Conservation (phyloP, 176 grass and related monocot species). For the Raddia distichophylla region DNA sequence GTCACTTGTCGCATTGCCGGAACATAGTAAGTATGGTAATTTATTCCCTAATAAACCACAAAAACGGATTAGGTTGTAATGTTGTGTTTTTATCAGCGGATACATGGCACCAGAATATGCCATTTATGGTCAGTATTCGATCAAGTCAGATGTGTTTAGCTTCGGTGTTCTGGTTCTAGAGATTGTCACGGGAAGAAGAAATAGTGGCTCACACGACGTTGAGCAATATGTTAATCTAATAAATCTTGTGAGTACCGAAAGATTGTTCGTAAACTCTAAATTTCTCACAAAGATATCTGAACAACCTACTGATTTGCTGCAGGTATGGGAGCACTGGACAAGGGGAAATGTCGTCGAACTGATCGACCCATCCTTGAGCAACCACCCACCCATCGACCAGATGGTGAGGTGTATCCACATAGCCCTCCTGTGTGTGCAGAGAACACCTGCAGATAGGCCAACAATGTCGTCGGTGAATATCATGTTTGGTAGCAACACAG, state of each 20-base stretch:
- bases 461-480: slow-evolving; percentile 50
- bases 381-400: slow-evolving; percentile 38
- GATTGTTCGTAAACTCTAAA: background rate
- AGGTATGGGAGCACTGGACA: slow-evolving; percentile 68
- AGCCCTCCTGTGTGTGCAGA: slow-evolving; percentile 68
- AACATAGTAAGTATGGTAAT: slow-evolving; percentile 65
- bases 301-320: background rate
- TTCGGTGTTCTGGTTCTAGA: slow-evolving; percentile 66
- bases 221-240: slow-evolving; percentile 44
- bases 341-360: slow-evolving; percentile 38
- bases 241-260: slow-evolving; percentile 43
- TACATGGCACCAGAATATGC: slow-evolving; percentile 49
- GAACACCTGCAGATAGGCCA: slow-evolving; percentile 47
- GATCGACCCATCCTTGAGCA: slow-evolving; percentile 39
- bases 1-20: slow-evolving; percentile 52
- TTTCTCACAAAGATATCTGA: background rate
- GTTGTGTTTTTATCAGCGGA: slow-evolving; percentile 25
- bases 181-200: slow-evolving; percentile 63
- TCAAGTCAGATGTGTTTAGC: slow-evolving; percentile 68
- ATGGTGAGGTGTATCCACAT: slow-evolving; percentile 55
- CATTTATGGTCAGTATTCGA: slow-evolving; percentile 61
- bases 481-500: slow-evolving; percentile 55
- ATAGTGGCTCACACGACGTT: slow-evolving; percentile 4
- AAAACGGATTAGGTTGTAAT: background rate
- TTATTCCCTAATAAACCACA: background rate